Percentiles rank a stretch among this genome's conserved stretches.
These are phyloP conservation scores for Camellia granthamiana DNA, from an alignment of 148 eudicot genomes.

Conservation along the genomic window DNA sequence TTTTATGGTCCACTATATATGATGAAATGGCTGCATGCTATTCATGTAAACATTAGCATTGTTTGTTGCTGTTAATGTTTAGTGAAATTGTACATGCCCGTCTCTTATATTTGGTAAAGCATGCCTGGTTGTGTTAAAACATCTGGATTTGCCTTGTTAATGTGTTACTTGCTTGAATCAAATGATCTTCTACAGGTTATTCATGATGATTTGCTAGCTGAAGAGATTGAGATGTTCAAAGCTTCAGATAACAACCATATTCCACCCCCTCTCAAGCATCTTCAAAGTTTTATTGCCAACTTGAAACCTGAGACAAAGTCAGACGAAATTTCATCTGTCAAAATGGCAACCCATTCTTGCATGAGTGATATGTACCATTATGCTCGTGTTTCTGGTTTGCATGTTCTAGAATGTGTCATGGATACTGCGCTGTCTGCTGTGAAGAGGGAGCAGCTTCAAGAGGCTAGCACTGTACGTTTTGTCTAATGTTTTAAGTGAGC, in stretches of 20 bases:
- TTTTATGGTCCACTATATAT: background rate
- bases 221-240: conserved; percentile 56
- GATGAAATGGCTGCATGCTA: background rate
- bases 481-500: conserved; percentile 12
- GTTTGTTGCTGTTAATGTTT: background rate
- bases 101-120: background rate
- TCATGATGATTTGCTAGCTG: conserved; percentile 68
- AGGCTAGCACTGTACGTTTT: conserved; percentile 70
- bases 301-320: conserved; percentile 29
- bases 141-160: background rate
- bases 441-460: conserved; percentile 68
- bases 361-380: conserved; percentile 83
- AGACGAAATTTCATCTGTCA: conserved; percentile 35
- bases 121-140: background rate
- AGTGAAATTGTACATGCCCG: no score
- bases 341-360: conserved; percentile 49
- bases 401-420: conserved; percentile 75
- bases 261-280: conserved; percentile 60
- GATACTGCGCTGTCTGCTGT: conserved; percentile 77
- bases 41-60: background rate
- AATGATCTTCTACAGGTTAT: conserved; percentile 45
- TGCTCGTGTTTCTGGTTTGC: conserved; percentile 89
- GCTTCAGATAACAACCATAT: conserved; percentile 46
- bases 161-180: background rate
- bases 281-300: conserved; percentile 42